Conservation (phyloP, 2,329 filamentous ascomycete species). For the Calonectria pauciramosa region DNA sequence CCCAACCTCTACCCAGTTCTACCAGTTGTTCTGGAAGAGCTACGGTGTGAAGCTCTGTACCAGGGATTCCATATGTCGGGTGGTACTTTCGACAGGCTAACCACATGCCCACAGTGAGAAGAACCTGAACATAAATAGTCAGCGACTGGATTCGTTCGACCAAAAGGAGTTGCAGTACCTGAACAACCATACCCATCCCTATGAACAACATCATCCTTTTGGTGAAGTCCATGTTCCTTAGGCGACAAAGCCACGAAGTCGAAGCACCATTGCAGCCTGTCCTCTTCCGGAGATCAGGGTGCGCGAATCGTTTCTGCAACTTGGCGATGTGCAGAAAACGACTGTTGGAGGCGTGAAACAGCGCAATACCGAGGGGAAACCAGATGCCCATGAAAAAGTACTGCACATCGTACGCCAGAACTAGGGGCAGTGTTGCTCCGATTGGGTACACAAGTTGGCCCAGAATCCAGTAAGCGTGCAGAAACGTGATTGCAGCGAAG, state of each 20-base stretch:
- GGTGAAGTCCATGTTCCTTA: slow-evolving; percentile 55
- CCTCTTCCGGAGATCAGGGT: slow-evolving; percentile 6
- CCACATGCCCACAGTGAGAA: slow-evolving; percentile 71
- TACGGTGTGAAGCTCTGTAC: slow-evolving; percentile 58
- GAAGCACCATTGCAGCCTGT: background rate
- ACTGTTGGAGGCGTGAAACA: slow-evolving; percentile 75
- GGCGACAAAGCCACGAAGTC: slow-evolving; percentile 39
- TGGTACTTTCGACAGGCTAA: slow-evolving; percentile 75
- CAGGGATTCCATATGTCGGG: slow-evolving; percentile 68
- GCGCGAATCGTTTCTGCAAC: slow-evolving; percentile 56
- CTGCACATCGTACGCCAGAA: slow-evolving; percentile 55
- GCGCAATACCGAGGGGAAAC: slow-evolving; percentile 73
- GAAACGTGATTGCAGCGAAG: slow-evolving; percentile 54
- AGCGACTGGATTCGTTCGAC: background rate
- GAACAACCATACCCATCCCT: slow-evolving; percentile 66
- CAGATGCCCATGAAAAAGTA: slow-evolving; percentile 77
- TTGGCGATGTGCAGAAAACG: slow-evolving; percentile 71
- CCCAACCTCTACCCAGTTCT: slow-evolving; percentile 67
- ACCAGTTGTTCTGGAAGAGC: slow-evolving; percentile 55
- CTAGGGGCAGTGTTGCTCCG: slow-evolving; percentile 57
- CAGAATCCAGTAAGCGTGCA: slow-evolving; percentile 60
- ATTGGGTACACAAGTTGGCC: slow-evolving; percentile 55
- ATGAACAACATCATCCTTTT: slow-evolving; percentile 63
- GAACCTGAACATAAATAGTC: slow-evolving; percentile 56
- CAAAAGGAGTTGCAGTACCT: slow-evolving; percentile 56